Evolutionary conservation across 1,284 basidiomycete species (phyloP), one percentile per base, ranked within the genome.

Genomic region (Trichosporon coremiiforme): DNA sequence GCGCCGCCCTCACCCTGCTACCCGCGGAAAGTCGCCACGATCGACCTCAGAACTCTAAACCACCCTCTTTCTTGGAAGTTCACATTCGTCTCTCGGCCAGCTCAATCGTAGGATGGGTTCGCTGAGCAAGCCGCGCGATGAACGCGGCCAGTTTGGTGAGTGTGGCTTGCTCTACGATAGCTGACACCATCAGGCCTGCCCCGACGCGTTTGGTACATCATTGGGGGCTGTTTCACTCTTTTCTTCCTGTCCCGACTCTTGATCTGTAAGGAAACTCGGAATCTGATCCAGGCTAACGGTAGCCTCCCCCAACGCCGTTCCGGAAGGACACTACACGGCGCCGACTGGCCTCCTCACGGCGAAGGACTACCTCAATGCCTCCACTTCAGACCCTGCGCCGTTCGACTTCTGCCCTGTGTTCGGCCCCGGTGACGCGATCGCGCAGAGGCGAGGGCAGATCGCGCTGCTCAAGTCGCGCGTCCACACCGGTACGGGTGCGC

Each of bases 351-450:
- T 71, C 20, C 68, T 71, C 8, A 71, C 70, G 4, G 57, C 72
- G 10, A 36, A 53, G 55, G 83, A 85, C 72, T 85, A 85, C 72
- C 76, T 85, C 68, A 86, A 86, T 74, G 81, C 82, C 60, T 84
- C 84, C 22, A 72, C 65, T 76, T 84, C 79, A 25, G 87, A 89
- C 66, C 86, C 88, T 8, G 89, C 89, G 71, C 94, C 95, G 0
- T 98, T 98, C 81, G 85, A 87, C 0, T 98, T 98, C 82, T 98
- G 95, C 79, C 94, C 95, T 0, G 87, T 89, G 2, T 92, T 91
- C 80, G 92, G 93, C 2, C 90, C 91, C 13, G 88, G 88, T 1
- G 95, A 97, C 81, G 86, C 87, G 57, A 85, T 97, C 63, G 91
- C 89, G 1, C 82, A 85, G 47, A 90, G 91, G 81, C 92, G 96